Base-by-base conservation (phyloP, 805 yeast species). In the Pichia ethanolica region DNA sequence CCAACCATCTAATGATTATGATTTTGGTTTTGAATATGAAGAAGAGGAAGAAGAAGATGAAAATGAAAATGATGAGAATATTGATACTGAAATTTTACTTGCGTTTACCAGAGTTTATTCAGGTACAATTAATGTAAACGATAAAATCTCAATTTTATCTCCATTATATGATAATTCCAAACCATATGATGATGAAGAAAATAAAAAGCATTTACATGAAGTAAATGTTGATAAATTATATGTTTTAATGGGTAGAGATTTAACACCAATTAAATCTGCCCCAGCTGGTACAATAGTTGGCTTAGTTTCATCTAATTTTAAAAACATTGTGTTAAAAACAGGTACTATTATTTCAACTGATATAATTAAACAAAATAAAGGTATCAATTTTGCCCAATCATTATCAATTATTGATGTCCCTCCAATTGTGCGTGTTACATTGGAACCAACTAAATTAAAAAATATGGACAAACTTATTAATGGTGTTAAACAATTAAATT, bases 271-370 rank as follows among this genome's bases (percentile, higher is more conserved):
- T 54, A 77, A 83, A 40, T 75, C 74, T 14, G 96, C 91, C 5
- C 96, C 96, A 2, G 91, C 97, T 1, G 99, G 99, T 34, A 89
- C 86, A 57, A 89, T 93, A 53, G 95, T 88, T 7, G 99, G 97
- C 45, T 83, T 93, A 45, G 91, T 89, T 36, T 98, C 99, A 0
- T 40, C 45, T 25, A 44, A 43, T 8, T 72, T 93, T 25, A 96
- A 85, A 3, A 87, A 86, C 7, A 81, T 80, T 47, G 75, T 93
- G 34, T 66, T 91, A 56, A 93, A 93, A 63, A 87, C 83, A 60
- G 99, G 96, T 45, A 90, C 99, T 0, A 64, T 89, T 45, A 72
- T 86, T 6, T 72, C 81, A 44, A 13, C 42, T 14, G 41, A 38
- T 5, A 20, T 36, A 5, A 44, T 41, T 9, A 25, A 14, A n/a